Evolutionary conservation across 2,329 filamentous ascomycete genomes (phyloP).

Genomic region (Aaosphaeria pasadenensis): DNA sequence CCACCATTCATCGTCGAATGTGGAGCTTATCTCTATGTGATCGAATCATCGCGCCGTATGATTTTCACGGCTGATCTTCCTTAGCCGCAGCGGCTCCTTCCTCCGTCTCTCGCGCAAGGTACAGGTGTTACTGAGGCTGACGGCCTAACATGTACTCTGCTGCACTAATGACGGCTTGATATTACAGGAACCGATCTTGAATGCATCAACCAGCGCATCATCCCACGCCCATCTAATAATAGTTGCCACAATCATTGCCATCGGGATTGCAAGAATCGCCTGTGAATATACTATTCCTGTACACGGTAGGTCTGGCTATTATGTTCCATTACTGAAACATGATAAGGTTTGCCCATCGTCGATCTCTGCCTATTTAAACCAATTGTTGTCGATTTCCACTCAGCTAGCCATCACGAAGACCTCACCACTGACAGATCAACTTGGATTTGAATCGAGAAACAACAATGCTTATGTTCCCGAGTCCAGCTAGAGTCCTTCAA

Average conservation of each 20-base stretch:
- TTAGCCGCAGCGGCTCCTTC: neutral
- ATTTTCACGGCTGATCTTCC: neutral
- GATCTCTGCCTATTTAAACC: too few species aligned
- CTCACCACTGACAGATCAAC: too few species aligned
- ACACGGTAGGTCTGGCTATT: neutral
- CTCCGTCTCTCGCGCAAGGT: neutral
- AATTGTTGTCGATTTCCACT: too few species aligned
- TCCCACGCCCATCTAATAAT: neutral
- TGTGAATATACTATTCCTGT: too few species aligned
- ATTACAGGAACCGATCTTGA: slow-evolving; percentile 6
- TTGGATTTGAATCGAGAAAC: too few species aligned
- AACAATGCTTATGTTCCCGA: too few species aligned
- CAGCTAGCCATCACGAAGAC: too few species aligned
- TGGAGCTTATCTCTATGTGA: neutral
- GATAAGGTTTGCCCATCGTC: neutral
- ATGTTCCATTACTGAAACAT: neutral
- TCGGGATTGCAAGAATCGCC: neutral
- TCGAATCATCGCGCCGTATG: neutral
- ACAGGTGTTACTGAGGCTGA: slow-evolving; percentile 17
- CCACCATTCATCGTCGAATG: neutral
- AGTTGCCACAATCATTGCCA: neutral
- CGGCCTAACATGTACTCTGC: slow-evolving; percentile 8
- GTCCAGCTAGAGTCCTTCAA: neutral
- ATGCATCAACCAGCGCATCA: neutral
- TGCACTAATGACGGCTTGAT: slow-evolving; percentile 17